Percentiles rank a stretch among this genome's conserved stretches.
Evolutionary conservation across 1,284 basidiomycete genomes (phyloP).

Genomic region (Cryptococcus sp.): DNA sequence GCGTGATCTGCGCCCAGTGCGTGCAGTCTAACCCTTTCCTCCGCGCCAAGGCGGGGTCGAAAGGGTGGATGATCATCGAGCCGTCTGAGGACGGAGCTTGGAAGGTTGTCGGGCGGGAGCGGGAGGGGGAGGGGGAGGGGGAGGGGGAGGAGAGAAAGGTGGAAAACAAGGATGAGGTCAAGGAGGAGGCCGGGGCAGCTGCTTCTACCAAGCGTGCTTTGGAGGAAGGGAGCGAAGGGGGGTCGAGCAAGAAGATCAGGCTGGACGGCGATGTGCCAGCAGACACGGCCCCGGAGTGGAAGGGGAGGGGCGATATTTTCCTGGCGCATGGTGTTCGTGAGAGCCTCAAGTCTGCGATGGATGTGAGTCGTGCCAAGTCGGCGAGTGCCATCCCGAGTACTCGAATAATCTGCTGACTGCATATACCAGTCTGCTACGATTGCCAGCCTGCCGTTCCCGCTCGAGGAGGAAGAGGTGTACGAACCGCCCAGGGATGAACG

Average conservation of each 20-base stretch:
- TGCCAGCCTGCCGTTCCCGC: conserved; percentile 39
- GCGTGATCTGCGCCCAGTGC: conserved; percentile 43
- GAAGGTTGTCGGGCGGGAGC: conserved; percentile 23
- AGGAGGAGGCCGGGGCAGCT: neutral
- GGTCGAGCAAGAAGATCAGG: conserved; percentile 2
- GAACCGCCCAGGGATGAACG: conserved; percentile 43
- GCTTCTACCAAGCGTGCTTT: neutral
- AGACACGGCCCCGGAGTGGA: conserved; percentile 1
- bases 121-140: conserved; percentile 15
- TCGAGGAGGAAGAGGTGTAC: conserved; percentile 46
- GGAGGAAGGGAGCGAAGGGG: neutral
- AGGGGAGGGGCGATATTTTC: conserved; percentile 44
- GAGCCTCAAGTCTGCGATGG: conserved; percentile 22
- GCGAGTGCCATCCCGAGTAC: no score
- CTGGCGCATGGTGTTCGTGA: conserved; percentile 38
- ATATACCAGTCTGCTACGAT: conserved; percentile 16
- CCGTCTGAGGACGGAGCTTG: conserved; percentile 22
- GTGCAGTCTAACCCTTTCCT: conserved; percentile 20
- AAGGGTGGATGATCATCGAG: conserved; percentile 46
- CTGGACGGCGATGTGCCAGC: conserved; percentile 1
- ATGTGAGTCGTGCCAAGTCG: conserved; percentile 22
- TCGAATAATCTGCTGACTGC: neutral
- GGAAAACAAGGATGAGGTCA: conserved; percentile 6
- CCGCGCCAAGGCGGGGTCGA: conserved; percentile 27
- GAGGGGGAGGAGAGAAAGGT: conserved; percentile 3